Percentiles rank a stretch among this genome's conserved stretches.
phyloP scores from a whole-genome alignment of 1,284 basidiomycete species.

The Boletellus deceptivus region DNA sequence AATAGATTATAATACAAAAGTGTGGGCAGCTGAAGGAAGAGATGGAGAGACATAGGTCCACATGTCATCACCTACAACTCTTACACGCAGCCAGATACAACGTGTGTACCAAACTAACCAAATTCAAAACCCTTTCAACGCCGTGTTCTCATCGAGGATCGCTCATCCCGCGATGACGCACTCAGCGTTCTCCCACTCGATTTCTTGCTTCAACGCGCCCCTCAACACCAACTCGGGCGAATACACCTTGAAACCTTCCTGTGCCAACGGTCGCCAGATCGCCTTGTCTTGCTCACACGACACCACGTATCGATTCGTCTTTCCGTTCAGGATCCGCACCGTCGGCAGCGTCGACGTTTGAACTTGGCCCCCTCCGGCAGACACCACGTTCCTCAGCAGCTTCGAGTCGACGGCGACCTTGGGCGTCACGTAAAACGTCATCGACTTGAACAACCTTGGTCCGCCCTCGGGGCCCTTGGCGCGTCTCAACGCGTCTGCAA shows the following conservation, averaged over 20 bases:
- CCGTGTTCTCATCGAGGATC: too few relatives aligned
- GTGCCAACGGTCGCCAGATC: slow-evolving; percentile 58
- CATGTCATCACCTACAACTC: too few relatives aligned
- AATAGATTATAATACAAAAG: too few relatives aligned
- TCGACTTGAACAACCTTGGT: slow-evolving; percentile 54
- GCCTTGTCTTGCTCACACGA: slow-evolving; percentile 59
- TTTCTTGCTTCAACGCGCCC: slow-evolving; percentile 59
- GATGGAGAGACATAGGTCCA: too few relatives aligned
- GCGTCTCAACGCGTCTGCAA: slow-evolving; percentile 55
- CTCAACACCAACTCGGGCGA: slow-evolving; percentile 63
- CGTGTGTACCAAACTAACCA: too few relatives aligned
- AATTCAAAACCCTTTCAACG: too few relatives aligned
- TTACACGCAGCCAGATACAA: too few relatives aligned
- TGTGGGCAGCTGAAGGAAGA: too few relatives aligned
- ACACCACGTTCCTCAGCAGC: slow-evolving; percentile 63
- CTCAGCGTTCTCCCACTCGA: slow-evolving; percentile 55
- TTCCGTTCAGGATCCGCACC: slow-evolving; percentile 50
- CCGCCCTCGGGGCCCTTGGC: slow-evolving; percentile 48
- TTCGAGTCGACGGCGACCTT: slow-evolving; percentile 54
- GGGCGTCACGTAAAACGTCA: slow-evolving; percentile 72
- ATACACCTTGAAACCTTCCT: slow-evolving; percentile 58
- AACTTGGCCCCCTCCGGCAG: slow-evolving; percentile 68
- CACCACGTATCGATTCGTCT: slow-evolving; percentile 53
- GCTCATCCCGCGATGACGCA: slow-evolving; percentile 21
- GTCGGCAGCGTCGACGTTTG: slow-evolving; percentile 49